Conservation (phyloP, 495 filamentous ascomycete genomes). For the Cercophora samala region DNA sequence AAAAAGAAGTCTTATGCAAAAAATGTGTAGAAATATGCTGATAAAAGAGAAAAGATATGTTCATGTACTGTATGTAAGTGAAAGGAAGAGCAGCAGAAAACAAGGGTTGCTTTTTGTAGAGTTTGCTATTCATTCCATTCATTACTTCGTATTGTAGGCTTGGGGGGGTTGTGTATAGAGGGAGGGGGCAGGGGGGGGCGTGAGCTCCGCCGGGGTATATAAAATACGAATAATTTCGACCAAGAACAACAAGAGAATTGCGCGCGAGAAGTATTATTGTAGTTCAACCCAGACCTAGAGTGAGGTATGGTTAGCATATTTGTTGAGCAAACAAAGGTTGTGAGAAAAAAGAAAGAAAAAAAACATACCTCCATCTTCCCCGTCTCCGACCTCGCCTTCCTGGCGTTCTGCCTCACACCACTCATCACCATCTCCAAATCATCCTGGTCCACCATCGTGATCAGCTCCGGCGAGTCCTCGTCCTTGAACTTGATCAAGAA, state of each 20-base stretch:
- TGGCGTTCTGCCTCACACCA: conserved; percentile 62
- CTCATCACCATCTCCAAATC: conserved; percentile 84
- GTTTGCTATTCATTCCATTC: background rate
- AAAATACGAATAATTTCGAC: conserved; percentile 10
- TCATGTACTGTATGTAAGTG: background rate
- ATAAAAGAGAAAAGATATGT: background rate
- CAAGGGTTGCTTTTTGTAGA: background rate
- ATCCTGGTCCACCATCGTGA: conserved; percentile 94
- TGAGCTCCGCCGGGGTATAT: conserved; percentile 10
- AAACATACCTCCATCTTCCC: conserved; percentile 91
- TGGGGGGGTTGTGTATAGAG: background rate
- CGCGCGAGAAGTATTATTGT: conserved; percentile 29
- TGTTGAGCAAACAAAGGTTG: background rate
- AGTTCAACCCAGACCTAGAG: conserved; percentile 68
- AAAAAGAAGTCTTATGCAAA: background rate
- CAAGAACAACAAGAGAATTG: conserved; percentile 1
- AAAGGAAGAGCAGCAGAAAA: background rate
- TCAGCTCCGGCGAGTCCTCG: conserved; percentile 74
- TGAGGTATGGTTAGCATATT: conserved; percentile 27
- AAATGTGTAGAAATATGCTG: background rate
- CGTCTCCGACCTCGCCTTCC: conserved; percentile 72
- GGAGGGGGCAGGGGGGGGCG: background rate
- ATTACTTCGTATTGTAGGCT: conserved; percentile 15
- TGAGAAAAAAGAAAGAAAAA: background rate
- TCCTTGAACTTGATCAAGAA: conserved; percentile 85